Evolutionary conservation across 495 filamentous ascomycete genomes (phyloP), one percentile per base, ranked within the genome.

Genomic region (Clavariopsis aquatica): DNA sequence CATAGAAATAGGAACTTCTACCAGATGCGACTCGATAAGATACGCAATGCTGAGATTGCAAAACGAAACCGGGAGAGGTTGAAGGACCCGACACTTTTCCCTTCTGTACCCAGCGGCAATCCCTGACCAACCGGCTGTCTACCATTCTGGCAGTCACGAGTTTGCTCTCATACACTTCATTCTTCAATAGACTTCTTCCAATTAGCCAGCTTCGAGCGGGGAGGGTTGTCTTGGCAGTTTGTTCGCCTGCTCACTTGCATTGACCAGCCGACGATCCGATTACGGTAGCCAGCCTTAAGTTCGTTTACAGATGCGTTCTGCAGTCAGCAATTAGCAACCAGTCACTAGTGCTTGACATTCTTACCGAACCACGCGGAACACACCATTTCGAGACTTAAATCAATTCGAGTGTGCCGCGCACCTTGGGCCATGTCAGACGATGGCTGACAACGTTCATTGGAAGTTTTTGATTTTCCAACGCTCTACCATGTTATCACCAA

Each of bases 41-140:
- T 91, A 72, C 84, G 89, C 52, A 89, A 89, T 73, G 83, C 83
- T 15, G 92, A 96, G 73, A 82, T 89, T 52, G 87, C 91, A 27
- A 93, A 87, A 73, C 82, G 90, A 29, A 96, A 93, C 72, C 83
- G 87, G 26, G 90, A 96, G 71, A 83, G 92, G 26, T 68, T 98
- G 69, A 88, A 83, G 70, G 90, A 89, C 70, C 90, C 92, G 17
- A 84, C 81, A 28, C 78, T 84, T 19, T 96, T 96, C 60, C 93
- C 93, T 7, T 88, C 89, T 57, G 93, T 94, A 22, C 93, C 93
- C 17, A 88, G 83, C 54, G 80, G 82, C 24, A 79, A 85, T 17
- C 81, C 85, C n/a, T 87, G 69, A 81, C 13, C 3, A 29, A 2
- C n/a, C 19, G 12, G 9, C 12, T 10, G n/a, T 1, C 52, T 17